Percentiles rank a stretch among this genome's conserved stretches.
Evolutionary conservation across 1,284 basidiomycete species (phyloP).

Genomic region (Somion occarium): DNA sequence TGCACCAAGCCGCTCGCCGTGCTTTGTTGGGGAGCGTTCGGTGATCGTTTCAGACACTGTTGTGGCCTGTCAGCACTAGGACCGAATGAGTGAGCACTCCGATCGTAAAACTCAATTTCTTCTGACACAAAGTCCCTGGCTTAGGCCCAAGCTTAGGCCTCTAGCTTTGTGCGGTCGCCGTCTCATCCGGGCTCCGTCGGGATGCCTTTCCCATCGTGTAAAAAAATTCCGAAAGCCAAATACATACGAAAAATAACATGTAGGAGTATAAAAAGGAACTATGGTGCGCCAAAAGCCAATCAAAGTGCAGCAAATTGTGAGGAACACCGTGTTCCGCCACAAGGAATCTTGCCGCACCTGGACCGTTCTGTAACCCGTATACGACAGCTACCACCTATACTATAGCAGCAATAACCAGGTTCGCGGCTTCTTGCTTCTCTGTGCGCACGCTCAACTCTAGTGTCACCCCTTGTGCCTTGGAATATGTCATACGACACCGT

Average conservation of each 20-base stretch:
- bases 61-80: too few relatives aligned
- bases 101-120: too few relatives aligned
- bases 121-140: too few relatives aligned
- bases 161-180: background rate
- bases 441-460: constrained; percentile 92
- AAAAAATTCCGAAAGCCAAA: background rate
- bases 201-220: background rate
- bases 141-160: too few relatives aligned
- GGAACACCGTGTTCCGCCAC: too few relatives aligned
- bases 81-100: too few relatives aligned
- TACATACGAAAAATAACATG: background rate
- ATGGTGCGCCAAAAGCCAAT: too few relatives aligned
- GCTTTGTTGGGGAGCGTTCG: background rate
- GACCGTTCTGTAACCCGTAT: too few relatives aligned
- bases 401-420: constrained; percentile 89
- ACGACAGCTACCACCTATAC: constrained; percentile 27
- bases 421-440: constrained; percentile 82
- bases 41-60: too few relatives aligned
- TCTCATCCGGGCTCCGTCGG: background rate
- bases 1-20: background rate
- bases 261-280: too few relatives aligned
- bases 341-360: too few relatives aligned
- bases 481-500: constrained; percentile 93
- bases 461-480: constrained; percentile 89
- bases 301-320: too few relatives aligned